phyloP scores from a whole-genome alignment of 2,329 filamentous ascomycete genomes.

The Coniochaeta ligniaria region DNA sequence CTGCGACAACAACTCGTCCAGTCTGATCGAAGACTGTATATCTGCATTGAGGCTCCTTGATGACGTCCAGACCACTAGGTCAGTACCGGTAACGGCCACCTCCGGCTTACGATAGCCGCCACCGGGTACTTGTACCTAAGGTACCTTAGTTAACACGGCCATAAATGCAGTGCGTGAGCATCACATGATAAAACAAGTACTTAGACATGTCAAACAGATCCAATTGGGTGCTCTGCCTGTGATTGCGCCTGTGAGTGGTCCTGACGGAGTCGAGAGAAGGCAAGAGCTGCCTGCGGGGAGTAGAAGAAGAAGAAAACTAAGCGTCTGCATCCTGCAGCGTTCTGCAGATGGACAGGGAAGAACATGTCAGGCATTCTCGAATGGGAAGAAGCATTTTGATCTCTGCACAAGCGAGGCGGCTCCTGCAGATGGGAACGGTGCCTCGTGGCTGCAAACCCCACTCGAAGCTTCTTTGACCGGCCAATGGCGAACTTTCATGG shows the following conservation, averaged over 20 bases:
- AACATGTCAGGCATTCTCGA: neutral
- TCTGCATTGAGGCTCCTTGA: no score
- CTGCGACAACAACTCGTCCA: no score
- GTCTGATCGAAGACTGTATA: no score
- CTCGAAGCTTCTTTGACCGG: neutral
- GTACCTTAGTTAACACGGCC: no score
- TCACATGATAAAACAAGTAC: neutral
- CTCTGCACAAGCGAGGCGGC: constrained; percentile 1
- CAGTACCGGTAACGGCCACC: no score
- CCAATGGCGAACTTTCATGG: neutral
- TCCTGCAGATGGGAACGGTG: constrained; percentile 1
- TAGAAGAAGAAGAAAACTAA: neutral
- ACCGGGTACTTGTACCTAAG: no score
- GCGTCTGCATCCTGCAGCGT: neutral
- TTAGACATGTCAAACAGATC: neutral
- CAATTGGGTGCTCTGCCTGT: neutral
- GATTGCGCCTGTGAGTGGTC: neutral
- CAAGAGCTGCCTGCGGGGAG: neutral
- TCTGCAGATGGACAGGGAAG: neutral
- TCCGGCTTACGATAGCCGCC: no score
- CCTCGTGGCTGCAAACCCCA: constrained; percentile 1
- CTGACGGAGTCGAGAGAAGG: neutral
- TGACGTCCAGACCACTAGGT: no score
- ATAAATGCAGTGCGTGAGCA: neutral
- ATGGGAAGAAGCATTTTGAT: neutral